Evolutionary conservation across 768 basidiomycete genomes (phyloP), one percentile per base, ranked within the genome.

Genomic region (Pulveroboletus sp.): DNA sequence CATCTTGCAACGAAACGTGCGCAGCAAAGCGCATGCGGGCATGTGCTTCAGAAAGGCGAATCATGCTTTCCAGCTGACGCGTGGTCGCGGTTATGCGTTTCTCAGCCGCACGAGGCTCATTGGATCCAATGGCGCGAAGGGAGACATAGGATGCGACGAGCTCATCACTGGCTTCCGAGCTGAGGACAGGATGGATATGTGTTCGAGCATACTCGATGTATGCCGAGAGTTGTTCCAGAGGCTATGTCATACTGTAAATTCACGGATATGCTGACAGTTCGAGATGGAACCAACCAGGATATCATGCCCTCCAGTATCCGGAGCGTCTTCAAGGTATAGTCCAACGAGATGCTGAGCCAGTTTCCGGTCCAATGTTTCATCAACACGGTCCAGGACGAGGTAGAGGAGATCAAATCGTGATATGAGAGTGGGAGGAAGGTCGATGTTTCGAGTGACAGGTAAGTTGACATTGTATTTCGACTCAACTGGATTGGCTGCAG

Each of bases 71-170:
- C 14, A 99, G 81, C 68, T 99, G 95, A 43, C 96, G 82, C 0
- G 96, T 98, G 30, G 96, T 98, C 0, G 96, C 96, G 0, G 96
- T 99, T 68, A 99, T 99, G 11, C 95, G 84, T 64, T 90, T 90
- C 69, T 98, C 95, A 52, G 80, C 81, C 1, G 82, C 80, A 15
- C 92, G 84, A 2, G 92, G 85, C 65, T 98, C 95, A 47, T 86
- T 76, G 63, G 53, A 78, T 18, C 95, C 95, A 61, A 90, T 84
- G 62, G 88, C 88, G 44, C 96, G 88, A 78, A 99, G 89, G 55
- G 90, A 87, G 50, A 96, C 93, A 70, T 99, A 99, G 30, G 87
- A 84, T 5, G 76, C 69, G 17, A 97, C 90, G 47, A 98, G 88
- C 55, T 92, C 89, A 17, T 82, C 69, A 0, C 85, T 82, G 0